Base-by-base conservation (phyloP, 257 asterid species). In the Cordia subcordata region DNA sequence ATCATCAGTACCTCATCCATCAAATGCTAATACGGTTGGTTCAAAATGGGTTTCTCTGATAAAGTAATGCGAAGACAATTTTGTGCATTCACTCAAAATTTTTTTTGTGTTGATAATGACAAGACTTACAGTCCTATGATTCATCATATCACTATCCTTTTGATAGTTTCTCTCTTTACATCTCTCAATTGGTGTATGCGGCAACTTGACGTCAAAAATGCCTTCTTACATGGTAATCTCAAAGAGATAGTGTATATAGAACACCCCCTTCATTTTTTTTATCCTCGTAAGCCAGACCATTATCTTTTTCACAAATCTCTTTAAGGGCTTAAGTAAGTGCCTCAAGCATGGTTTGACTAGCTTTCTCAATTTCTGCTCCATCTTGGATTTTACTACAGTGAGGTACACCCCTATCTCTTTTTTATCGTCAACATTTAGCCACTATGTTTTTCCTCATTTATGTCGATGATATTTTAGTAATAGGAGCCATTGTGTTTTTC, bases 301-400 rank as follows among this genome's bases (percentile, higher is more conserved):
- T 56, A 8, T 15, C 61, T 56, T 3, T 47, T 56, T 52, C 20
- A 35, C 23, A 57, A 57, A 27, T 57, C 61, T 13, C 49, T 57
- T 38, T 53, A 57, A 3, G 13, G 47, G 0, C 10, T 57, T 4
- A 37, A 57, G n/a, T 27, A 57, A 8, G 49, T 32, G 0, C 49
- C 61, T 0, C 32, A 14, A 15, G 49, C 49, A 1, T 57, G 27
- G 49, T 57, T 17, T 57, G 32, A 57, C 37, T 49, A 16, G 0
- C 13, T 57, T 16, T 57, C 49, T 38, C 4, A 11, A 57, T 57
- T 57, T 21, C 10, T 23, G 35, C 35, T 27, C 35, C 35, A 27
- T 27, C 6, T 27, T 27, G 35, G 35, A 6, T 27, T 27, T 27
- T 53, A 53, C 22, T 53, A 39, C 13, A 53, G 40, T 27, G 22